Evolutionary conservation across 2,329 filamentous ascomycete species (phyloP).

Genomic region (Sporothrix brunneoviolacea): DNA sequence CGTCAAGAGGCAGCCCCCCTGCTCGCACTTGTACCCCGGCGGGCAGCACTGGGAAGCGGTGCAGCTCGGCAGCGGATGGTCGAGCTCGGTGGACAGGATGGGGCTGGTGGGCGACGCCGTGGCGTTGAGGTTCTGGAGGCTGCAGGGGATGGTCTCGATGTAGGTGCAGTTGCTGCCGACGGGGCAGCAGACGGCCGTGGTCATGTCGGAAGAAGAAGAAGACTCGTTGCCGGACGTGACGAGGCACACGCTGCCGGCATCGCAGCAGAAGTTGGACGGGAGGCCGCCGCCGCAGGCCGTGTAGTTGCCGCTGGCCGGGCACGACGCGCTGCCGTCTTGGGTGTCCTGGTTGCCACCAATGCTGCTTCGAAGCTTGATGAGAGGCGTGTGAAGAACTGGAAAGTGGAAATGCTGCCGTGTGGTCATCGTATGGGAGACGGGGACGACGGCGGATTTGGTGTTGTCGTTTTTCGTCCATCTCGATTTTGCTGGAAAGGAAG

Average conservation of each 20-base stretch:
- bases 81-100: constrained; percentile 15
- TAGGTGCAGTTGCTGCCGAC: constrained; percentile 7
- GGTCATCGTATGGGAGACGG: too few relatives aligned
- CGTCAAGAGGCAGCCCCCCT: neutral
- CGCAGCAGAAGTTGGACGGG: constrained; percentile 19
- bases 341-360: too few relatives aligned
- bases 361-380: too few relatives aligned
- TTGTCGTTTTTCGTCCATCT: too few relatives aligned
- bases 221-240: neutral
- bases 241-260: constrained; percentile 8
- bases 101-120: constrained; percentile 9
- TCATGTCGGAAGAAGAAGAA: constrained; percentile 10
- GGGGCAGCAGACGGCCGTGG: constrained; percentile 20
- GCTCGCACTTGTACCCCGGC: constrained; percentile 16
- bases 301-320: constrained; percentile 9
- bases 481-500: too few relatives aligned
- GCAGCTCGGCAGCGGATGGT: constrained; percentile 11
- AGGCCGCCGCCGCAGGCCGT: constrained; percentile 15
- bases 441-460: too few relatives aligned
- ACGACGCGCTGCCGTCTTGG: constrained; percentile 1
- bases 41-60: constrained; percentile 17
- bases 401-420: too few relatives aligned
- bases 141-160: constrained; percentile 17
- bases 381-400: too few relatives aligned
- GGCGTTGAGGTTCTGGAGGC: constrained; percentile 15